Base-by-base conservation (phyloP, 2,329 filamentous ascomycete species). In the Torrubiellomyces zombiae region DNA sequence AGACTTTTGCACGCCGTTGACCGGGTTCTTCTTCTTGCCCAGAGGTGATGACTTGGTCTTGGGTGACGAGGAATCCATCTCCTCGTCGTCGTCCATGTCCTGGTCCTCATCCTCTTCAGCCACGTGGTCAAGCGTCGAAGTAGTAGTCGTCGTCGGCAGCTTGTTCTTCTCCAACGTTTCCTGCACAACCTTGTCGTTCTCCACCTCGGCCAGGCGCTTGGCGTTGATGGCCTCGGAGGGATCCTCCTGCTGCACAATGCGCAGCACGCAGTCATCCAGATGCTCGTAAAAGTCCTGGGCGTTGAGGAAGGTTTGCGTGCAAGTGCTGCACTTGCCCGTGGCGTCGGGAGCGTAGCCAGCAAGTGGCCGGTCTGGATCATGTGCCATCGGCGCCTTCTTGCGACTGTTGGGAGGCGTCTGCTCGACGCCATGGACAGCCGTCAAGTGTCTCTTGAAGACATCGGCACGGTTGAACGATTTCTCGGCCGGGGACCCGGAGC, bases 261-360 rank as follows among this genome's bases (percentile, higher is more conserved):
- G 68, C 35, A 77, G 55, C 32, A 77, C 73, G 43, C 73, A 77
- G 53, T 77, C 72, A 40, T 77, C 86, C 45, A 95, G 61, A 64
- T 95, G 86, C 64, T 95, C 89, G 51, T 95, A 95, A 55, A 95
- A 95, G 55, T 95, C 86, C 49, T 95, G 86, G 5, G 85, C 83
- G 42, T 82, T 93, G 56, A 68, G 71, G 53, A 95, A 95, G 9
- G 78, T 93, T 30, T 74, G 69, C 9, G 79, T 81, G 55, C 89
- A 98, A 25, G 85, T 95, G 14, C 83, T 93, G 54, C 89, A 95
- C 57, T 89, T 93, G 53, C 85, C 86, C 9, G 83, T 89, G 16
- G 79, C 74, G 40, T 89, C 79, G 30, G 72, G 65, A 12, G 76
- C 65, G 43, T 81, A 81, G 27, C 68, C 70, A 5, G 71, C 68